Percentiles rank a stretch among this genome's conserved stretches.
Conservation (phyloP, 2,329 filamentous ascomycete species). For the Scytalidium lignicola region DNA sequence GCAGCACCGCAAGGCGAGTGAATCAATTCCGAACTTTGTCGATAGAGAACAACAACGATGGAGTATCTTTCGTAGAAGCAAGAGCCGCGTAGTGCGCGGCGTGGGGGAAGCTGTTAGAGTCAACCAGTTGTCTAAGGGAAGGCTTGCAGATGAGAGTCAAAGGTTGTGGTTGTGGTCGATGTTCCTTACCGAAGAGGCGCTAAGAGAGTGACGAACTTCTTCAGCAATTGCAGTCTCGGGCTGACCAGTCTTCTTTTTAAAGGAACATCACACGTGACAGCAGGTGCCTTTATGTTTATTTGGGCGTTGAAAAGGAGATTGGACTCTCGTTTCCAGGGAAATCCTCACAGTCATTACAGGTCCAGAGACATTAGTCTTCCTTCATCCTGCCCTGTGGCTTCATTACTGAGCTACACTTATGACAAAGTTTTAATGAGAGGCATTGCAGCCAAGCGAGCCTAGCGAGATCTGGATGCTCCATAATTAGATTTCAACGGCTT, state of each 20-base stretch:
- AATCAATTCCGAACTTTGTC: conserved; percentile 2
- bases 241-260: background rate
- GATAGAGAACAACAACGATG: conserved; percentile 1
- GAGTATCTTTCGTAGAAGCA: background rate
- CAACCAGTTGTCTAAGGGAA: background rate
- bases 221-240: background rate
- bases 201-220: background rate
- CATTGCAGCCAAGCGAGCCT: background rate
- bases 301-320: background rate
- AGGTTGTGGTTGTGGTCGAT: background rate
- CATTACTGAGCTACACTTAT: background rate
- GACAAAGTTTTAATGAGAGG: background rate
- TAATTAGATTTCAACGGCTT: background rate
- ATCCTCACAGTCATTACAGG: background rate
- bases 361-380: background rate
- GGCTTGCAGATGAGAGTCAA: background rate
- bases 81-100: conserved; percentile 18
- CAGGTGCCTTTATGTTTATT: background rate
- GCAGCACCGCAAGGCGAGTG: conserved; percentile 9
- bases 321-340: background rate
- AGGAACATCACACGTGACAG: background rate
- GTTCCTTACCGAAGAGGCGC: background rate
- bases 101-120: background rate
- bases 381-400: background rate
- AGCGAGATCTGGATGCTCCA: background rate